Evolutionary conservation across 257 asterid genomes (phyloP).

Genomic region (Echium plantagineum): DNA sequence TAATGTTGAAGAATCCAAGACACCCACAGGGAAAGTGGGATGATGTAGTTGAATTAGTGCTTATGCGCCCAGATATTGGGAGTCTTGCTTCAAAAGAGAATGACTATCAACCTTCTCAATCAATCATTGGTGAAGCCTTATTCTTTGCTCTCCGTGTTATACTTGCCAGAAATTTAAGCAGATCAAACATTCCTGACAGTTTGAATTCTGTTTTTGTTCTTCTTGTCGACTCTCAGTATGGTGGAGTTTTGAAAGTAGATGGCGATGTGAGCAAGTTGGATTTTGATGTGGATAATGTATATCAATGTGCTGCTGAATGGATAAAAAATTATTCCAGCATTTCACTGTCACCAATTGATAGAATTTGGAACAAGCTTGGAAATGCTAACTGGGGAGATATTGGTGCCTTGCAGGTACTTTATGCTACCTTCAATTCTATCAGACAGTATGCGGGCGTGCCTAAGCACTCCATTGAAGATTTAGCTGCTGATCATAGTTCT

Average conservation of each 20-base stretch:
- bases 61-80: constrained; percentile 60
- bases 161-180: constrained; percentile 79
- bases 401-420: constrained; percentile 86
- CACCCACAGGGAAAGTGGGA: constrained; percentile 98
- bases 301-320: constrained; percentile 87
- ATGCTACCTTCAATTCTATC: constrained; percentile 82
- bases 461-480: constrained; percentile 67
- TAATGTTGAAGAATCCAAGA: constrained; percentile 89
- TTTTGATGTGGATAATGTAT: constrained; percentile 50
- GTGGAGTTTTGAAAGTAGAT: constrained; percentile 78
- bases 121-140: constrained; percentile 59
- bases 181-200: constrained; percentile 65
- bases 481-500: constrained; percentile 90
- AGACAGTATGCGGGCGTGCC: constrained; percentile 72
- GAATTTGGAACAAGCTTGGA: constrained; percentile 97
- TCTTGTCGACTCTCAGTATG: constrained; percentile 76
- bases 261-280: constrained; percentile 83
- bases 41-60: constrained; percentile 72
- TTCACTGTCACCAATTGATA: constrained; percentile 67
- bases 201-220: constrained; percentile 59
- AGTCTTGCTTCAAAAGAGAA: constrained; percentile 30
- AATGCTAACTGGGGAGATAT: constrained; percentile 98
- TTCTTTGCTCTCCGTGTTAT: constrained; percentile 81
- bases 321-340: constrained; percentile 50
- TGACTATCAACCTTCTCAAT: constrained; percentile 33